Evolutionary conservation across 2,329 filamentous ascomycete genomes (phyloP).

Genomic region (Curvularia hawaiiensis): DNA sequence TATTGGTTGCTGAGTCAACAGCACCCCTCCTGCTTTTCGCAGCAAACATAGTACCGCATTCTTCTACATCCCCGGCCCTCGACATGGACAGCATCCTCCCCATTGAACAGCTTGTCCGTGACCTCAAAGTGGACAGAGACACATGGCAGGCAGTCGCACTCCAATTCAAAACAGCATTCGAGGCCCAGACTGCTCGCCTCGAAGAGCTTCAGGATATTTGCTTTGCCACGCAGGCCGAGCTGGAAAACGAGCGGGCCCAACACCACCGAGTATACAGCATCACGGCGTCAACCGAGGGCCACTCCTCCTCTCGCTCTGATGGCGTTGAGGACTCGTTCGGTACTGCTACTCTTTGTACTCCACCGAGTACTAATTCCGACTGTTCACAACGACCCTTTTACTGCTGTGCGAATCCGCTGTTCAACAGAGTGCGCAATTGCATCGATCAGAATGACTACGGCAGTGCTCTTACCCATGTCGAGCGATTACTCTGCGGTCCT

Average conservation of each 20-base stretch:
- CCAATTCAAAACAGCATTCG: conserved; percentile 37
- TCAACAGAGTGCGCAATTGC: conserved; percentile 27
- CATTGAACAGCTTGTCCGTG: conserved; percentile 23
- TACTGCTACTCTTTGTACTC: conserved; percentile 20
- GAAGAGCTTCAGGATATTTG: conserved; percentile 35
- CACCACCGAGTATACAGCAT: conserved; percentile 19
- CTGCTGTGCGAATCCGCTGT: conserved; percentile 20
- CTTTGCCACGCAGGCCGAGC: conserved; percentile 39
- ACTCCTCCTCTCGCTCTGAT: conserved; percentile 4
- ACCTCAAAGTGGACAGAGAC: conserved; percentile 38
- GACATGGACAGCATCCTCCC: conserved; percentile 16
- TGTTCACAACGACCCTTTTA: conserved; percentile 1
- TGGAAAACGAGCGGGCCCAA: conserved; percentile 37
- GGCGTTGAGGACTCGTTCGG: conserved; percentile 19
- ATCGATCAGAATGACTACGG: conserved; percentile 27
- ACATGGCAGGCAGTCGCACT: conserved; percentile 36
- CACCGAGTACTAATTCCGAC: not conserved
- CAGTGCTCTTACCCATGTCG: conserved; percentile 31
- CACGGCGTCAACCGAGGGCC: conserved; percentile 3
- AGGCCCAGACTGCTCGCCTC: conserved; percentile 29
- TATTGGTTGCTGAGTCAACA: too few relatives aligned
- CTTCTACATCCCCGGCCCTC: conserved; percentile 22
- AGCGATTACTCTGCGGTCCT: conserved; percentile 33
- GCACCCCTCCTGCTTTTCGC: not conserved
- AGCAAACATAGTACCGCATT: conserved; percentile 17